phyloP scores from a whole-genome alignment of 2,329 filamentous ascomycete genomes.

The Conoideocrella luteorostrata region DNA sequence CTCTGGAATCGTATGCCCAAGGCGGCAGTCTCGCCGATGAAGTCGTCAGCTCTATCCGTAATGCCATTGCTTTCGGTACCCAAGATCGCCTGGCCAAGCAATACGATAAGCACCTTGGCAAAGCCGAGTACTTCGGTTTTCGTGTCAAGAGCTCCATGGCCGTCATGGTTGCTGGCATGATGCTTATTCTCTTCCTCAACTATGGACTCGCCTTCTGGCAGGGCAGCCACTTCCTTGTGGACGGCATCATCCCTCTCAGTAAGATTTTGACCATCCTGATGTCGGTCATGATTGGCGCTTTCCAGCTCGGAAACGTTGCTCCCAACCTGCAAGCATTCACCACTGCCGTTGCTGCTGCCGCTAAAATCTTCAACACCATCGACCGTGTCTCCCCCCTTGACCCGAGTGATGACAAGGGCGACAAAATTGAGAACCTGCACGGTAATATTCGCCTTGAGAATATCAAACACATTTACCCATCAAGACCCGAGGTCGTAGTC shows the following conservation, averaged over 20 bases:
- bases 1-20: conserved; percentile 71
- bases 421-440: conserved; percentile 63
- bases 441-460: conserved; percentile 76
- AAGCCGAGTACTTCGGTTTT: conserved; percentile 70
- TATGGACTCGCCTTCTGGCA: conserved; percentile 88
- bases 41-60: conserved; percentile 87
- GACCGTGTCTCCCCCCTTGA: conserved; percentile 83
- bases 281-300: conserved; percentile 87
- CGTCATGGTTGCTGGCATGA: conserved; percentile 77
- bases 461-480: conserved; percentile 91
- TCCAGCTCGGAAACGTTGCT: conserved; percentile 80
- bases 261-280: conserved; percentile 80
- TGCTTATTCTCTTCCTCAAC: conserved; percentile 77
- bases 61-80: conserved; percentile 86
- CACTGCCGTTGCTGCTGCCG: conserved; percentile 72
- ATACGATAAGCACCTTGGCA: conserved; percentile 69
- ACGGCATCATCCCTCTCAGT: conserved; percentile 58
- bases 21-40: conserved; percentile 90
- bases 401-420: conserved; percentile 62
- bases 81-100: conserved; percentile 84
- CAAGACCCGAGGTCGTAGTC: conserved; percentile 80
- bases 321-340: conserved; percentile 85
- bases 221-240: conserved; percentile 67
- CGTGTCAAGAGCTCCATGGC: conserved; percentile 67
- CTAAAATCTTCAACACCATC: conserved; percentile 91